Evolutionary conservation across 2,329 filamentous ascomycete species (phyloP), one percentile per base, ranked within the genome.

Genomic region (Cytospora schulzeri): DNA sequence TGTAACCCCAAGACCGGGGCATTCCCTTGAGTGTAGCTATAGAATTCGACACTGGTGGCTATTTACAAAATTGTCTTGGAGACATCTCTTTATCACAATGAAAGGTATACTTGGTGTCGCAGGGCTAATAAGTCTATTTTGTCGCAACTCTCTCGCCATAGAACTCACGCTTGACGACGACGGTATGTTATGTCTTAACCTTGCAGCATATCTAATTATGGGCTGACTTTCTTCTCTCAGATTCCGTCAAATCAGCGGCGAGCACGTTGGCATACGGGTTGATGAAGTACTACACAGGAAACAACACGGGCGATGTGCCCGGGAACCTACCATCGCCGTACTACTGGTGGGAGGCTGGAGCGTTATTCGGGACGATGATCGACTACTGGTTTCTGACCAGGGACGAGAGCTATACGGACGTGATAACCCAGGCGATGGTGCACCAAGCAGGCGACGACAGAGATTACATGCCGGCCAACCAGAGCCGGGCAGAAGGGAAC

Each of bases 381-480:
- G 88, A 92, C 74, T 92, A 92, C 76, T 91, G 87, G 87, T 83
- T 84, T 68, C 82, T 87, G 62, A 91, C 89, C 0, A 88, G 86
- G 19, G 89, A 92, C 75, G 73, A 77, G 1, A 82, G 83, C 4
- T 91, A 91, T 77, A 89, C 88, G 72, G 76, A 81, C 12, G 79
- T 86, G 41, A 84, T 84, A 1, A 80, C 77, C 22, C 80, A 89
- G 71, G 88, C 83, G 1, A 71, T 91, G 70, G 70, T 85, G 9
- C 85, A 87, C 70, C 88, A 91, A 73, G 81, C 79, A 38, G 85
- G 86, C 48, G 76, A 81, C n/a, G 81, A 85, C 67, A 71, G 74
- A 15, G 85, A 90, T 72, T 90, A 82, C 73, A 88, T 90, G 87
- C 89, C 89, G 3, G 72, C 74, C n/a, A 89, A 89, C 74, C 86